Conservation (phyloP, 805 yeast species). For the Nematodospora valgi region DNA sequence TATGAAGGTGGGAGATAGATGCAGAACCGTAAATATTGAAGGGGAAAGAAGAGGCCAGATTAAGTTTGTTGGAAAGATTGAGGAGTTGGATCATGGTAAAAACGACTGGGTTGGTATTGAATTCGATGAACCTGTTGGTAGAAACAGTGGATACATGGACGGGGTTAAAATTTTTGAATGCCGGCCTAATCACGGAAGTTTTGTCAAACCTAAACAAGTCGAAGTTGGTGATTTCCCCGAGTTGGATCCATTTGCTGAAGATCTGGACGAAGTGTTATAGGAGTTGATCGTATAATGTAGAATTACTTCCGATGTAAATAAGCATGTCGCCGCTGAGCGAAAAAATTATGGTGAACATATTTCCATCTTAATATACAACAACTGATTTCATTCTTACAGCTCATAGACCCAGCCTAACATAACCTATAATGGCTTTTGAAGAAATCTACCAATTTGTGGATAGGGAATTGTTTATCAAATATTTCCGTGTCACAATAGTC, state of each 20-base stretch:
- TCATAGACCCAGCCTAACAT: neutral
- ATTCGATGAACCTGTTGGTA: conserved; percentile 83
- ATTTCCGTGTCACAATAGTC: conserved; percentile 45
- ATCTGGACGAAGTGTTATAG: conserved; percentile 32
- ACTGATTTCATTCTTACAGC: neutral
- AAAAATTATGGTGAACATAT: no score
- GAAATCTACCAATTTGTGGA: conserved; percentile 35
- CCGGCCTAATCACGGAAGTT: conserved; percentile 63
- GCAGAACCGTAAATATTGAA: conserved; percentile 43
- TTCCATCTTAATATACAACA: no score
- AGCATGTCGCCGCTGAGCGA: neutral
- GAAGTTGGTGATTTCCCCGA: conserved; percentile 68
- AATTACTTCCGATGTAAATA: neutral
- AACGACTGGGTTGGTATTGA: conserved; percentile 78
- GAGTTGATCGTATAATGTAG: neutral
- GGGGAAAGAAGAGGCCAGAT: conserved; percentile 69
- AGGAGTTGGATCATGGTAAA: conserved; percentile 51
- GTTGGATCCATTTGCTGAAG: conserved; percentile 42
- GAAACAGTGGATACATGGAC: conserved; percentile 73
- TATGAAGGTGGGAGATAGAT: conserved; percentile 50
- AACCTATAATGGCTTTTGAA: conserved; percentile 6
- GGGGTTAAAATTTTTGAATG: conserved; percentile 61
- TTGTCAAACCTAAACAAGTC: conserved; percentile 66
- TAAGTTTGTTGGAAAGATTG: conserved; percentile 64
- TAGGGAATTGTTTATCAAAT: conserved; percentile 40